Base-by-base conservation (phyloP, 1,284 basidiomycete species). In the Mycena citricolor region DNA sequence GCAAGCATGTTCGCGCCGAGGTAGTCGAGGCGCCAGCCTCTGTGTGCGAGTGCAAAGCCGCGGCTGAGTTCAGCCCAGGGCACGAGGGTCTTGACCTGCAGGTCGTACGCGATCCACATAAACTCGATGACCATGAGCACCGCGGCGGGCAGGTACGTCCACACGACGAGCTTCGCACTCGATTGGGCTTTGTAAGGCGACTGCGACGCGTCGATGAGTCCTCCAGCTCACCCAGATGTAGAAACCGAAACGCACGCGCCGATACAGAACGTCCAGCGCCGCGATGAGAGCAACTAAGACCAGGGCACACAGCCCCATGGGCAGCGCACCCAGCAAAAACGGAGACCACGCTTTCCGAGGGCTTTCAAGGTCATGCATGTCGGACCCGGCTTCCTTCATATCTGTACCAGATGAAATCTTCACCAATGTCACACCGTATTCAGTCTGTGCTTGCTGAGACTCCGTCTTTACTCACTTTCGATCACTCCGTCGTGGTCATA, bases 171-270 rank as follows among this genome's bases (percentile, higher is more conserved):
- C 17, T 22, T 5, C 29, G 33, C 34, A 8, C 8, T 12, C 4
- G 45, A 31, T 19, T 39, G 45, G 8, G 39, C 45, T 26, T 31
- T 32, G 29, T 47, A 47, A 2, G 45, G 45, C 26, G 45, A 42
- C 45, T 47, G 8, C 11, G 17, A 13, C n/a, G n/a, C n/a, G n/a
- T n/a, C n/a, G n/a, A 38, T 43, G 6, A 25, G 4, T 8, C 8
- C 6, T 22, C 8, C 16, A 25, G 31, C 8, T 23, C 17, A 14
- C 5, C 7, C 12, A 13, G 17, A 25, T 8, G 2, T 2, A 3
- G 23, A 32, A 17, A 17, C 13, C 29, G 11, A 21, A 17, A 42
- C 35, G 2, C 3, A 42, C 45, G 23, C 42, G 28, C 1, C 39
- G 38, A 21, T 42, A 21, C 7, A 47, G 33, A 7, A 47, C 7